Evolutionary conservation across 768 basidiomycete species (phyloP).

Genomic region (Leccinum olivaceopallidum): DNA sequence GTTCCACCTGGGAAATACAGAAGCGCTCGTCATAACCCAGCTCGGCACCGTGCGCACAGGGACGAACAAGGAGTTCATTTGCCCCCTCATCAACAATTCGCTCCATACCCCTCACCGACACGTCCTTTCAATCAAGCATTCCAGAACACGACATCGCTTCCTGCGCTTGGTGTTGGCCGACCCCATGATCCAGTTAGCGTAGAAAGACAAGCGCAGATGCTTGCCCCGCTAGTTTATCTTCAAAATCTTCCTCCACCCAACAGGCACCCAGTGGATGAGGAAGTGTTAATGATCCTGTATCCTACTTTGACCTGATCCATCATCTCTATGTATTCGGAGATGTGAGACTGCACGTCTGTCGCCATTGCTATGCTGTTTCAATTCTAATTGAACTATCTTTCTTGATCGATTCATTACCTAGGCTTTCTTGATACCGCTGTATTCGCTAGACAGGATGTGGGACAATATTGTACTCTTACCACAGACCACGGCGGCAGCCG

Average conservation of each 20-base stretch:
- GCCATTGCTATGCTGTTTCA: constrained; percentile 12
- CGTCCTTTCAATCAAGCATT: constrained; percentile 14
- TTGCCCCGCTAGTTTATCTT: constrained; percentile 67
- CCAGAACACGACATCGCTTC: constrained; percentile 4
- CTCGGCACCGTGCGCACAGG: constrained; percentile 38
- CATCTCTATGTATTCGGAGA: constrained; percentile 12
- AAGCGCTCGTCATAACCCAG: constrained; percentile 61
- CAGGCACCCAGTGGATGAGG: constrained; percentile 71
- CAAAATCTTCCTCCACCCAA: constrained; percentile 58
- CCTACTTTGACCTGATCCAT: constrained; percentile 33
- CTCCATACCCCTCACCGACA: constrained; percentile 34
- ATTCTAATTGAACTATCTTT: constrained; percentile 10
- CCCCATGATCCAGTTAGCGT: constrained; percentile 3
- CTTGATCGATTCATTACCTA: constrained; percentile 1
- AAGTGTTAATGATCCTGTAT: constrained; percentile 61
- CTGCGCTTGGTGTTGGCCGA: constrained; percentile 2
- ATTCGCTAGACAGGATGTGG: constrained; percentile 23
- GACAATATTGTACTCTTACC: constrained; percentile 16
- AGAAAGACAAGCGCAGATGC: constrained; percentile 30
- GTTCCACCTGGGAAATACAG: constrained; percentile 64
- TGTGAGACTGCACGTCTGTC: constrained; percentile 8
- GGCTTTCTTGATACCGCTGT: constrained; percentile 25
- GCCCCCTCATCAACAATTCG: constrained; percentile 27
- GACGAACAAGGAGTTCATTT: constrained; percentile 23
- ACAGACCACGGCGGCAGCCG: neutral